Evolutionary conservation across 495 filamentous ascomycete genomes (phyloP), one percentile per base, ranked within the genome.

Genomic region (Penicillium lividum): DNA sequence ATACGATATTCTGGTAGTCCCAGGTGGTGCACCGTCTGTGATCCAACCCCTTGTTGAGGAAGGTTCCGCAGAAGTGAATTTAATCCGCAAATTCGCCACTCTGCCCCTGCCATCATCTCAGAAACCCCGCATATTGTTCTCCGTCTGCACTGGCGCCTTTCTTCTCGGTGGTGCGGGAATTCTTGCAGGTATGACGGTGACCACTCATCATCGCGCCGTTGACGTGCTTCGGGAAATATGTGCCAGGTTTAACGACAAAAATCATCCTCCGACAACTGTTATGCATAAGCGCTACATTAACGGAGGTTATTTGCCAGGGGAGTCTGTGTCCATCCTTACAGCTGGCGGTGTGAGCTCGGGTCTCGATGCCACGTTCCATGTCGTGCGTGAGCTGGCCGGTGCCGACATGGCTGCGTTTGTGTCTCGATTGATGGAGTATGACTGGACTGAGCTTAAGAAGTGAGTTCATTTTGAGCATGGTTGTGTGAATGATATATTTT

Each of bases 221-320:
- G 87, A 91, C 73, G 85, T 77, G 53, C 67, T 91, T 40, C 89
- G 87, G 70, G 84, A 83, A 64, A 80, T 89, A 59, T 84, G 85
- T 45, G 53, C 49, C 13, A 78, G 82, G 7, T 61, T 54, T 5
- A 58, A 56, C 22, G 40, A 50, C 13, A 59, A 62, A 3, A 60
- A 52, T 4, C 63, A 78, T n/a, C 82, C 86, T 69, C 80, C 84
- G 49, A 86, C 86, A 47, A 86, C 90, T 59, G 86, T 93, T 43
- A 78, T 91, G 57, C 88, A 92, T 58, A 86, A 89, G 67, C 80
- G 89, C 62, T 92, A 91, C 61, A 83, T 92, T 8, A 89, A 92
- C 65, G 86, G 83, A 7, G 80, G 82, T 57, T 42, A 42, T 10
- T 77, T 91, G 77, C 79, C 81, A 31, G 78, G 89, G 30, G 83